Base-by-base conservation (phyloP, 106 monocot species). In the Dendrobium chrysotoxum region DNA sequence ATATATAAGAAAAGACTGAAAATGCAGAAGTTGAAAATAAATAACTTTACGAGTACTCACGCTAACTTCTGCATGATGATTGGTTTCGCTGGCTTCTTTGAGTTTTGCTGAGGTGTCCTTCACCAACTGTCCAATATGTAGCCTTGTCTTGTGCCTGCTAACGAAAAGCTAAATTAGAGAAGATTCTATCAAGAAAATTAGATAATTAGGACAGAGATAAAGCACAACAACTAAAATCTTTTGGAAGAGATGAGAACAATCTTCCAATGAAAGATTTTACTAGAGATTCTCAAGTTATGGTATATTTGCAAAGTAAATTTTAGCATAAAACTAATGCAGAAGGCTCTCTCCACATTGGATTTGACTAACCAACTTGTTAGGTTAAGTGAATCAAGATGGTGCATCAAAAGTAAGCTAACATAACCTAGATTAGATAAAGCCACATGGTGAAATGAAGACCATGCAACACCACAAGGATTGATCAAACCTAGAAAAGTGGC, bases 81-180 rank as follows among this genome's bases (percentile, higher is more conserved):
- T 84, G 21, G 81, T 77, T 80, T 95, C 92, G 75, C 88, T 92
- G 28, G 90, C 92, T 87, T 90, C 82, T 78, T 87, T 95, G 44
- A 95, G 90, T 81, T 88, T 92, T 1, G 85, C 85, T 41, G 95
- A 92, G 40, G 92, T 90, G 72, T 95, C 95, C 83, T 95, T 95
- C 65, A 95, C 92, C 18, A 92, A 81, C 75, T 90, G 87, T 40
- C 79, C 78, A 66, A 95, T 90, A 75, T 92, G 88, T 81, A 85
- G 40, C 80, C 95, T 84, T 77, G 88, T 88, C 75, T 92, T 92
- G 38, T 89, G 87, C 82, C 92, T 95, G 90, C 57, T 20, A 39
- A 30, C n/a, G 68, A 68, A 68, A 61, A 30, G 2, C 68, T 68
- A 68, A 68, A 68, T 68, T 68, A 68, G 68, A 68, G 30, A 68